Conservation (phyloP, 1,284 basidiomycete genomes). For the Golubevia sp. region DNA sequence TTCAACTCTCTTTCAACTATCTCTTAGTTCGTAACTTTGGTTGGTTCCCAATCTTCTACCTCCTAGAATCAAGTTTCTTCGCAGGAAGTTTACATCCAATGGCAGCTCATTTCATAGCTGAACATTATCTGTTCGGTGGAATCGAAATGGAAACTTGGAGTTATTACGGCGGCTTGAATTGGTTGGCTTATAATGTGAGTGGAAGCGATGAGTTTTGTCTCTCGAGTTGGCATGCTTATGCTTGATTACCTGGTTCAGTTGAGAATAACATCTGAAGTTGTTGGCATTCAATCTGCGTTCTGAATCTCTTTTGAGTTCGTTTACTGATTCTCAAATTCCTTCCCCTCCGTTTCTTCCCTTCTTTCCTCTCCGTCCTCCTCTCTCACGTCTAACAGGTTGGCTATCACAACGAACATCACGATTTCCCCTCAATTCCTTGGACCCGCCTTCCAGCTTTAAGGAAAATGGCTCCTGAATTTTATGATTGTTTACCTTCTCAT, state of each 20-base stretch:
- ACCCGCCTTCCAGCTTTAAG: constrained; percentile 85
- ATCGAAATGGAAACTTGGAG: constrained; percentile 87
- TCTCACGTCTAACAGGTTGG: constrained; percentile 70
- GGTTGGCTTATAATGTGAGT: constrained; percentile 89
- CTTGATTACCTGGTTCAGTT: too few relatives aligned
- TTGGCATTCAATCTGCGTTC: too few relatives aligned
- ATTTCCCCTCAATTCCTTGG: constrained; percentile 96
- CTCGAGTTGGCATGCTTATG: too few relatives aligned
- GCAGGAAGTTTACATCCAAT: constrained; percentile 93
- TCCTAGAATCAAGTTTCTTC: constrained; percentile 87
- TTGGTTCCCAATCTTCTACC: constrained; percentile 68
- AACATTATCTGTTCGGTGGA: constrained; percentile 64
- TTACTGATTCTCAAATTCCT: too few relatives aligned
- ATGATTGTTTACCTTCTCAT: constrained; percentile 84
- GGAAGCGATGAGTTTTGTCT: too few relatives aligned
- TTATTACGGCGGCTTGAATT: constrained; percentile 91
- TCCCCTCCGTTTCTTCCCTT: background rate
- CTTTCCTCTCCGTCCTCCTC: background rate
- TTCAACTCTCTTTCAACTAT: constrained; percentile 76
- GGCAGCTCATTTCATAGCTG: constrained; percentile 96
- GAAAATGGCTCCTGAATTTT: constrained; percentile 86
- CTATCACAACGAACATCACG: constrained; percentile 98
- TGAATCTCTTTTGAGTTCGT: too few relatives aligned
- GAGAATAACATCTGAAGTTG: too few relatives aligned
- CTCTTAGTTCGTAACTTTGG: constrained; percentile 58